Conservation (phyloP, 495 filamentous ascomycete genomes). For the Aspergillus nidulans region DNA sequence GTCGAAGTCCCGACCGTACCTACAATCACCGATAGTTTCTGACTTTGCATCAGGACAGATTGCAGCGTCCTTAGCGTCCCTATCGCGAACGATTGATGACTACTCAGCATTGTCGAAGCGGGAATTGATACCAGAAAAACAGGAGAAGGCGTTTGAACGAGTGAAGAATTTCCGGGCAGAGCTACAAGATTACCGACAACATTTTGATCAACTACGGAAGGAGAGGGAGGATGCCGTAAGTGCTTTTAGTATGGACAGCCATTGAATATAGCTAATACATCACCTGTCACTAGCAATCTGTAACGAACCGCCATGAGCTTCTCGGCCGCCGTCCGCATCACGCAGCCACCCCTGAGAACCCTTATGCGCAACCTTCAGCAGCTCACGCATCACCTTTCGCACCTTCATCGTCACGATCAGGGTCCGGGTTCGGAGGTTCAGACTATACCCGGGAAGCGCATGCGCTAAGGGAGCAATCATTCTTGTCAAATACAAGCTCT, state of each 20-base stretch:
- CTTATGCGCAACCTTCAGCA: conserved; percentile 65
- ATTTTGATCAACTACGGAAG: conserved; percentile 71
- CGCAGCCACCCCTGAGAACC: conserved; percentile 88
- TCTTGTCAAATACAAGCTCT: conserved; percentile 70
- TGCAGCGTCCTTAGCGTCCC: conserved; percentile 80
- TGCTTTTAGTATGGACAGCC: not conserved
- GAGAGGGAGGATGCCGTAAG: conserved; percentile 68
- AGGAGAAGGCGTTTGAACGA: conserved; percentile 84
- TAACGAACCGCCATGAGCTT: conserved; percentile 75
- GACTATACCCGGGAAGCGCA: conserved; percentile 72
- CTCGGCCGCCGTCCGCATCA: conserved; percentile 86
- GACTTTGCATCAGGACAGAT: conserved; percentile 55
- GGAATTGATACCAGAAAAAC: conserved; percentile 80
- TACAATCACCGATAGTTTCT: conserved; percentile 18
- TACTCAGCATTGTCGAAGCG: conserved; percentile 81
- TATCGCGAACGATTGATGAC: conserved; percentile 89
- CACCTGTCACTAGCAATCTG: conserved; percentile 46
- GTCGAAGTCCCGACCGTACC: not conserved
- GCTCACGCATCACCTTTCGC: conserved; percentile 39
- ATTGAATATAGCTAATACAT: not conserved
- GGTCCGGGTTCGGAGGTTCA: conserved; percentile 50
- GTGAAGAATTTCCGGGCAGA: conserved; percentile 82
- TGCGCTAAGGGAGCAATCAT: conserved; percentile 84
- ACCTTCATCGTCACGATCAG: conserved; percentile 35
- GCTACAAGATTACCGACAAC: conserved; percentile 68